Percentiles rank a stretch among this genome's conserved stretches.
Conservation (phyloP, 73 alveolate species). For the Uronychia setigera region DNA sequence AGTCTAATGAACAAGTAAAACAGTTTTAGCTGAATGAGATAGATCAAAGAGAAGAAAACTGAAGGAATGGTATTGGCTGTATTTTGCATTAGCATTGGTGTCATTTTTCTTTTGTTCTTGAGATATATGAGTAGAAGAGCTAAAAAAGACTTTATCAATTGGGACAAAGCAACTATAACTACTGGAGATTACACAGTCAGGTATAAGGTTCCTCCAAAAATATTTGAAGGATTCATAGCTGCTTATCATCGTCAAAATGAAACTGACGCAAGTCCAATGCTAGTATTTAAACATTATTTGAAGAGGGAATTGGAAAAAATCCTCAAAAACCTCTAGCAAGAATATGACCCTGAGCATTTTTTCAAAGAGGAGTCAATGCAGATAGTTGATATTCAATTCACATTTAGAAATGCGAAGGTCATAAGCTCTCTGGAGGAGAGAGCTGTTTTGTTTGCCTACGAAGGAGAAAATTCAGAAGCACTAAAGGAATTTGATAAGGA, state of each 20-base stretch:
- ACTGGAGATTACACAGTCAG: conserved; percentile 57
- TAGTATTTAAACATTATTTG: conserved; percentile 18
- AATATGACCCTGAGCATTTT: not conserved
- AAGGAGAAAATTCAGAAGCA: not conserved
- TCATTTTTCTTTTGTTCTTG: not conserved
- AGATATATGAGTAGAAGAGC: not conserved
- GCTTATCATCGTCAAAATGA: not conserved
- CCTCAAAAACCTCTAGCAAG: not conserved
- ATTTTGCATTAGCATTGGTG: not conserved
- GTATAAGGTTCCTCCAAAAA: not conserved
- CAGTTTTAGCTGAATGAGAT: not conserved
- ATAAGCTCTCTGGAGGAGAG: not conserved
- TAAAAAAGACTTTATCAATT: not conserved
- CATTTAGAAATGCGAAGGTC: not conserved
- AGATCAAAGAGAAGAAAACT: not conserved
- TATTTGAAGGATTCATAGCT: conserved; percentile 13
- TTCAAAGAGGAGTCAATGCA: no score
- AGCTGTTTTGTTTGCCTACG: not conserved
- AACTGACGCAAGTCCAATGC: not conserved
- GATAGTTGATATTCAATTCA: not conserved
- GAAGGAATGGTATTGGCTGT: not conserved
- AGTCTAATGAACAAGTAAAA: not conserved
- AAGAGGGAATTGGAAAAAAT: conserved; percentile 24
- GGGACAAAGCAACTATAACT: conserved; percentile 58
- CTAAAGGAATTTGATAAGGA: conserved; percentile 4